Percentiles rank a stretch among this genome's conserved stretches.
Conservation (phyloP, 345 rosid species). For the Bretschneidera sinensis region DNA sequence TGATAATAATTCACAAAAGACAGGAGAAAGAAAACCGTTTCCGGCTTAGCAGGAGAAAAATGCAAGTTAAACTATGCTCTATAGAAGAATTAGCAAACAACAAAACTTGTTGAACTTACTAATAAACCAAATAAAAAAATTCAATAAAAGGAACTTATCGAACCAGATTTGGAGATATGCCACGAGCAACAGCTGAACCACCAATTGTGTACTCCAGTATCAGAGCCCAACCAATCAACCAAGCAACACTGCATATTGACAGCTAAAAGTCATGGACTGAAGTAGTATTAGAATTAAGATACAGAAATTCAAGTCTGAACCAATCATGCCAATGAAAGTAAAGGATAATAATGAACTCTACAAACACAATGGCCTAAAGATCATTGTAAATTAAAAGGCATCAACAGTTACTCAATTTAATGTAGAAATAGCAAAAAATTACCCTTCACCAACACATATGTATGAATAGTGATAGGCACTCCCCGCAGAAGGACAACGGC, state of each 20-base stretch:
- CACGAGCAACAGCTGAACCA: conserved; percentile 93
- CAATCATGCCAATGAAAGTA: background rate
- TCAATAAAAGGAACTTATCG: conserved; percentile 5
- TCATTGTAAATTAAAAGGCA: too few relatives aligned
- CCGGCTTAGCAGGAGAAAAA: background rate
- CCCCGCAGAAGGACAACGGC: conserved; percentile 98
- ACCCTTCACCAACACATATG: conserved; percentile 99
- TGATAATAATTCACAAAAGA: background rate
- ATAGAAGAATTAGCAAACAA: background rate
- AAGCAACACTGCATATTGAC: conserved; percentile 56
- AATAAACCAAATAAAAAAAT: background rate
- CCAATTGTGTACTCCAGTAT: conserved; percentile 94
- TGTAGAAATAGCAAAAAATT: background rate
- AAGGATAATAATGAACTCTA: background rate
- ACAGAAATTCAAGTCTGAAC: background rate
- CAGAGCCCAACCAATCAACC: conserved; percentile 95
- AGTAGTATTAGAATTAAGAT: background rate
- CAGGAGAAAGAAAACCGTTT: background rate
- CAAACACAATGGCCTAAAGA: background rate
- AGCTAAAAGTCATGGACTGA: conserved; percentile 4
- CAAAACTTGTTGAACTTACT: background rate
- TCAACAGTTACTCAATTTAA: background rate
- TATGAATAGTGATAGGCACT: conserved; percentile 98
- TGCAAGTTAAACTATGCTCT: background rate
- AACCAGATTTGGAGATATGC: conserved; percentile 89